phyloP scores from a whole-genome alignment of 768 basidiomycete genomes.

The Pleurotus giganteus region DNA sequence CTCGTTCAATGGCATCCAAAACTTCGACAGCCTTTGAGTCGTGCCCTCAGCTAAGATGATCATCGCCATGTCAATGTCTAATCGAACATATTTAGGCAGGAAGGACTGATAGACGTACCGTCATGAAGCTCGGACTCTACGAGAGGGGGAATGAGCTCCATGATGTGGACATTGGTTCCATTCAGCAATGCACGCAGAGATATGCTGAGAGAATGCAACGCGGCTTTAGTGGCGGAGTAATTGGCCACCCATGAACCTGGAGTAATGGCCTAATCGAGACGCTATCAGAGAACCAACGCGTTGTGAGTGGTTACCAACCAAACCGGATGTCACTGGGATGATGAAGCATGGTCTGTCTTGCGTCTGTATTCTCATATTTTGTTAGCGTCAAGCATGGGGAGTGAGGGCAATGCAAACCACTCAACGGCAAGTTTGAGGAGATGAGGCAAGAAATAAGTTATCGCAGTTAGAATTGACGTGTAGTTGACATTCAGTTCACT shows the following conservation, averaged over 20 bases:
- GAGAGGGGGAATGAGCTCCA: conserved; percentile 61
- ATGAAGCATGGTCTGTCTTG: conserved; percentile 47
- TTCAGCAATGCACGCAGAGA: conserved; percentile 46
- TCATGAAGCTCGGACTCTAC: conserved; percentile 65
- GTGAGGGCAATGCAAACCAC: conserved; percentile 14
- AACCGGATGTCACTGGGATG: conserved; percentile 49
- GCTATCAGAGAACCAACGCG: background rate
- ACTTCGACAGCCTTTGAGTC: conserved; percentile 41
- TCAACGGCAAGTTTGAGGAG: conserved; percentile 50
- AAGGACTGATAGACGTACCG: conserved; percentile 29
- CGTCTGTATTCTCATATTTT: conserved; percentile 33
- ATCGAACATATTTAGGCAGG: background rate
- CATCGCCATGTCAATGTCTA: background rate
- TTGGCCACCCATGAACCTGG: conserved; percentile 41
- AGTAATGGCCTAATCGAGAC: conserved; percentile 23
- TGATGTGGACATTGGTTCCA: conserved; percentile 48
- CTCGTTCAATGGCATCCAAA: conserved; percentile 53
- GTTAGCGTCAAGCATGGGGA: too few relatives aligned
- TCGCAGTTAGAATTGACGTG: conserved; percentile 44
- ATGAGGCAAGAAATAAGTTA: conserved; percentile 51
- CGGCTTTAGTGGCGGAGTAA: conserved; percentile 56
- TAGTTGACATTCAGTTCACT: conserved; percentile 57
- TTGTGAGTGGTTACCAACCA: conserved; percentile 26
- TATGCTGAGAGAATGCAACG: conserved; percentile 48
- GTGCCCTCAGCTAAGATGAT: conserved; percentile 46